Percentiles rank a stretch among this genome's conserved stretches.
Evolutionary conservation across 1,284 basidiomycete genomes (phyloP).

Genomic region (Malassezia restricta): DNA sequence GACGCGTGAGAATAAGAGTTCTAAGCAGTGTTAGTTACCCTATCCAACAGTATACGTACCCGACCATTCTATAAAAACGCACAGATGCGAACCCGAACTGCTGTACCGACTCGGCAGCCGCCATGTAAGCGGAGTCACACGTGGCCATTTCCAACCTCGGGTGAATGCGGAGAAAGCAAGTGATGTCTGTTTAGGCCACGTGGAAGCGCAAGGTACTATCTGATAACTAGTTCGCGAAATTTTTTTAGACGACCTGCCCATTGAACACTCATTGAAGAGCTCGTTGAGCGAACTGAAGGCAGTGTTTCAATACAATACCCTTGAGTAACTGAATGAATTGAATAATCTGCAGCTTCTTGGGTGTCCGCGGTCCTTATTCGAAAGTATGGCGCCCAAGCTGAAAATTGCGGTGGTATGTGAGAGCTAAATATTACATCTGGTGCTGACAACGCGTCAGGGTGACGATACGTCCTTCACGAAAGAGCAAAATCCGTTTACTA

Average conservation of each 20-base stretch:
- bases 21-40: conserved; percentile 10
- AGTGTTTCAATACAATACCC: too few relatives aligned
- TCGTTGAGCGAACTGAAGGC: too few relatives aligned
- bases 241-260: too few relatives aligned
- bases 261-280: too few relatives aligned
- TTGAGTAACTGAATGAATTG: too few relatives aligned
- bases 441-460: background rate
- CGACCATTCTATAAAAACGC: conserved; percentile 9
- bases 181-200: background rate
- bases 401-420: conserved; percentile 7
- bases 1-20: conserved; percentile 44
- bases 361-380: too few relatives aligned
- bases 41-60: background rate
- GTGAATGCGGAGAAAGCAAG: background rate
- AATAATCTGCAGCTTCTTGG: too few relatives aligned
- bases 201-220: background rate
- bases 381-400: conserved; percentile 2
- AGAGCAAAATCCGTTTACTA: background rate
- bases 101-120: too few relatives aligned
- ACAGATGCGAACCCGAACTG: too few relatives aligned
- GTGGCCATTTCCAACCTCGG: background rate
- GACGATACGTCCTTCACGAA: conserved; percentile 1
- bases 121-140: background rate
- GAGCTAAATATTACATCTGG: too few relatives aligned
- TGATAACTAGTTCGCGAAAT: background rate